Conservation (phyloP, 2,329 filamentous ascomycete genomes). For the Bertia moriformis region DNA sequence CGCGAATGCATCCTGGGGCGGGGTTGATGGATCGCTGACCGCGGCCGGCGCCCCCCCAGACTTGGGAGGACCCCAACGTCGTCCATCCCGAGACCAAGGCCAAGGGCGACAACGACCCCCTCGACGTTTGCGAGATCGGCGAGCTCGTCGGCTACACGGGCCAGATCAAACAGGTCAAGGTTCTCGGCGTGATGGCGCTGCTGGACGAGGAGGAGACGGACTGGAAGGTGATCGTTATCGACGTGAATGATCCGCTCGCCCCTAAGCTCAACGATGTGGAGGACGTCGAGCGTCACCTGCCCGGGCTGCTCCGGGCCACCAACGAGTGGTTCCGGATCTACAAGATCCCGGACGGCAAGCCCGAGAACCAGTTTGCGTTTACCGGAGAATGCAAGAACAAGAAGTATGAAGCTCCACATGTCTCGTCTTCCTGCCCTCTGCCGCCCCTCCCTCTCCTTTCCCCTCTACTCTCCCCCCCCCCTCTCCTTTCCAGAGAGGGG, state of each 20-base stretch:
- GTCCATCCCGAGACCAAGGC: slow-evolving; percentile 98
- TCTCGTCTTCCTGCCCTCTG: too few relatives aligned
- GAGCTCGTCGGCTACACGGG: slow-evolving; percentile 92
- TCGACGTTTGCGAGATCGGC: slow-evolving; percentile 98
- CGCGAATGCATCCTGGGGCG: slow-evolving; percentile 1
- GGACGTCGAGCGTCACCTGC: slow-evolving; percentile 96
- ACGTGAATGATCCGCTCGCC: slow-evolving; percentile 91
- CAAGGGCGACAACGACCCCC: slow-evolving; percentile 97
- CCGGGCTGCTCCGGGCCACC: slow-evolving; percentile 87
- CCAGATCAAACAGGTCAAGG: slow-evolving; percentile 99
- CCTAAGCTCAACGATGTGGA: slow-evolving; percentile 95
- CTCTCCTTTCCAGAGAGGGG: neutral
- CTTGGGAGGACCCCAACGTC: slow-evolving; percentile 95
- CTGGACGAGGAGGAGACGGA: slow-evolving; percentile 99
- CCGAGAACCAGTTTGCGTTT: slow-evolving; percentile 99
- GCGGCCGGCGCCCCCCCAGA: slow-evolving; percentile 34
- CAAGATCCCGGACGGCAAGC: slow-evolving; percentile 99
- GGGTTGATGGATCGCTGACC: slow-evolving; percentile 3
- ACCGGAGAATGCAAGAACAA: slow-evolving; percentile 99
- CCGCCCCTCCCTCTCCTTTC: too few relatives aligned
- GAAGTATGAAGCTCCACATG: slow-evolving; percentile 58
- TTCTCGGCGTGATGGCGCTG: slow-evolving; percentile 96
- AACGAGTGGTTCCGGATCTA: slow-evolving; percentile 99
- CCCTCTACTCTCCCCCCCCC: neutral
- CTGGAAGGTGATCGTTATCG: slow-evolving; percentile 99